Percentiles rank a stretch among this genome's conserved stretches.
These are phyloP conservation scores for Exserohilum rostratum DNA, from an alignment of 2,329 filamentous ascomycete genomes.

Conservation along the genomic window DNA sequence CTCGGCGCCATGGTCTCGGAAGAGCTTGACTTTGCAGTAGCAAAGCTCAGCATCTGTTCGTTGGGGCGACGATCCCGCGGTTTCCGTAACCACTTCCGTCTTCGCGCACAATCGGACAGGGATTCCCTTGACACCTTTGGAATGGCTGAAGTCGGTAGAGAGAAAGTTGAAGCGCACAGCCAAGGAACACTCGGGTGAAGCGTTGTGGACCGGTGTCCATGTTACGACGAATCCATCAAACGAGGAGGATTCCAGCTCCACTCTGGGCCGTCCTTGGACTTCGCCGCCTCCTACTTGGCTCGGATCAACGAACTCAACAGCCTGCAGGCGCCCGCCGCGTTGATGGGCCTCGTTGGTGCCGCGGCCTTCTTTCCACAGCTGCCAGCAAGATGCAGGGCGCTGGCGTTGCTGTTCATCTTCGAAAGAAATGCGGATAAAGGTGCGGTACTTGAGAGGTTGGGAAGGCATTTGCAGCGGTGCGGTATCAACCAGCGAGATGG, in stretches of 20 bases:
- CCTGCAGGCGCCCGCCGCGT: slow-evolving; percentile 87
- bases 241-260: slow-evolving; percentile 67
- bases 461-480: slow-evolving; percentile 61
- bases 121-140: slow-evolving; percentile 97
- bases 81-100: slow-evolving; percentile 70
- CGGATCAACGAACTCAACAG: slow-evolving; percentile 87
- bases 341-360: slow-evolving; percentile 97
- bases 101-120: slow-evolving; percentile 92
- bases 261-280: slow-evolving; percentile 52
- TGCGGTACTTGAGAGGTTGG: slow-evolving; percentile 77
- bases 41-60: slow-evolving; percentile 71
- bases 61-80: slow-evolving; percentile 54
- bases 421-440: slow-evolving; percentile 93
- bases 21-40: slow-evolving; percentile 96
- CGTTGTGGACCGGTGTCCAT: slow-evolving; percentile 76
- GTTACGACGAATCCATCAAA: slow-evolving; percentile 94
- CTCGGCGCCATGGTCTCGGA: slow-evolving; percentile 94
- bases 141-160: slow-evolving; percentile 98
- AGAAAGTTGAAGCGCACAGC: slow-evolving; percentile 97
- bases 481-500: slow-evolving; percentile 82
- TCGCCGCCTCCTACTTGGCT: slow-evolving; percentile 62
- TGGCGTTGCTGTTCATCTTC: slow-evolving; percentile 93
- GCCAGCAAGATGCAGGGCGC: slow-evolving; percentile 84
- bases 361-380: slow-evolving; percentile 92
- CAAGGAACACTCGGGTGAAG: slow-evolving; percentile 77